A percentile compares a stretch with the other conserved stretches of the same genome.
Conservation (phyloP, 2,329 filamentous ascomycete genomes). For the Sclerotiophoma versabilis region DNA sequence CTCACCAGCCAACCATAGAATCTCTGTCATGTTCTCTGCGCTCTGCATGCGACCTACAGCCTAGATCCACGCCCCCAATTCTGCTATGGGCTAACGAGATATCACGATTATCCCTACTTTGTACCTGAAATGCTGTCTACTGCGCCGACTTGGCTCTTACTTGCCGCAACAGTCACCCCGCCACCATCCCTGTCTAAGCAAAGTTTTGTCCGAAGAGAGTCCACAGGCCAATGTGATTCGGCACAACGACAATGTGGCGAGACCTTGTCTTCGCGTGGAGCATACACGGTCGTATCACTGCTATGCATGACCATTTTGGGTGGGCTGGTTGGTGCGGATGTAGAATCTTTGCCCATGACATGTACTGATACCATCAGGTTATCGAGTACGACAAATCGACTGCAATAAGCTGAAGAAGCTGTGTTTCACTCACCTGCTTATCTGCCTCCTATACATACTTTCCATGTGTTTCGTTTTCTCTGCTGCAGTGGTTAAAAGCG, state of each 20-base stretch:
- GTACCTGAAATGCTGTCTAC: background rate
- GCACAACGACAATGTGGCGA: background rate
- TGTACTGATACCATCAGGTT: constrained; percentile 17
- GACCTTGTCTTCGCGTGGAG: constrained; percentile 9
- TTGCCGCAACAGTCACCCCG: background rate
- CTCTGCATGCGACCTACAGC: background rate
- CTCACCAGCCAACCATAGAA: background rate
- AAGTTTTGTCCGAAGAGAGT: background rate
- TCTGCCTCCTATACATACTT: constrained; percentile 45
- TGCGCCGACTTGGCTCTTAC: background rate
- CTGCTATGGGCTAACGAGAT: background rate
- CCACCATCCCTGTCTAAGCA: background rate
- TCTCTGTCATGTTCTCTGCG: background rate
- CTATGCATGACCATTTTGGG: constrained; percentile 34
- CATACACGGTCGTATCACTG: constrained; percentile 27
- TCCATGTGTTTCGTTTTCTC: constrained; percentile 47
- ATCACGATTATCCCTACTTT: background rate
- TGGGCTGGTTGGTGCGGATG: constrained; percentile 27
- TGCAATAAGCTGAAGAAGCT: constrained; percentile 3
- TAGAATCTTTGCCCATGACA: background rate
- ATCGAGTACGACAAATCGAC: constrained; percentile 22
- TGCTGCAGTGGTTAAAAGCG: constrained; percentile 43
- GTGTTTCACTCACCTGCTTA: constrained; percentile 35
- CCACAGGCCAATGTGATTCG: background rate
- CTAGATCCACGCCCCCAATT: background rate